phyloP scores from a whole-genome alignment of 257 asterid genomes.

The Euphrasia confusa region DNA sequence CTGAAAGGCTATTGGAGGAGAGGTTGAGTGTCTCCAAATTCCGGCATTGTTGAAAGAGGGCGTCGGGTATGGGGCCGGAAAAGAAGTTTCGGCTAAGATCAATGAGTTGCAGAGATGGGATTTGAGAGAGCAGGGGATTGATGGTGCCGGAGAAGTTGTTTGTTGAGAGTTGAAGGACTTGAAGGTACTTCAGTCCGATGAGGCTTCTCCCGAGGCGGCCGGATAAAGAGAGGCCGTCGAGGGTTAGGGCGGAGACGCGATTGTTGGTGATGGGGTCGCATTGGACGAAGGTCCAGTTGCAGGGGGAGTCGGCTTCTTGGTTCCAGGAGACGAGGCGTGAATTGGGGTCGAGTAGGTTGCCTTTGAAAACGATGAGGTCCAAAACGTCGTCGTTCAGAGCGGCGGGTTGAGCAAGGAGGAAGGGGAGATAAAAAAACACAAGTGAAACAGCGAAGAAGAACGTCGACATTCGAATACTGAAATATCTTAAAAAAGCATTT shows the following conservation, averaged over 20 bases:
- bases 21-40: constrained; percentile 50
- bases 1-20: constrained; percentile 64
- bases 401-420: constrained; percentile 23
- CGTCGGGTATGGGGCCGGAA: constrained; percentile 50
- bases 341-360: constrained; percentile 61
- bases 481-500: no score
- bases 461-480: background rate
- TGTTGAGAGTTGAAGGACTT: constrained; percentile 45
- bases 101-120: constrained; percentile 39
- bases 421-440: no score
- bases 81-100: constrained; percentile 61
- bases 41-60: constrained; percentile 60
- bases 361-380: constrained; percentile 72
- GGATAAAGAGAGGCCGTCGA: constrained; percentile 54
- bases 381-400: constrained; percentile 75
- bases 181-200: constrained; percentile 42
- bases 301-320: constrained; percentile 63
- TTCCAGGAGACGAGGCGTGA: constrained; percentile 62
- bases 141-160: constrained; percentile 63
- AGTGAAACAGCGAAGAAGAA: no score
- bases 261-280: constrained; percentile 48
- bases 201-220: constrained; percentile 71
- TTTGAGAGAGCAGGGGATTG: constrained; percentile 48
- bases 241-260: constrained; percentile 61
- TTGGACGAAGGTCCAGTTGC: constrained; percentile 68